A percentile compares a stretch with the other conserved stretches of the same genome.
Evolutionary conservation across 1,284 basidiomycete species (phyloP).

Genomic region (Ganoderma sp.): DNA sequence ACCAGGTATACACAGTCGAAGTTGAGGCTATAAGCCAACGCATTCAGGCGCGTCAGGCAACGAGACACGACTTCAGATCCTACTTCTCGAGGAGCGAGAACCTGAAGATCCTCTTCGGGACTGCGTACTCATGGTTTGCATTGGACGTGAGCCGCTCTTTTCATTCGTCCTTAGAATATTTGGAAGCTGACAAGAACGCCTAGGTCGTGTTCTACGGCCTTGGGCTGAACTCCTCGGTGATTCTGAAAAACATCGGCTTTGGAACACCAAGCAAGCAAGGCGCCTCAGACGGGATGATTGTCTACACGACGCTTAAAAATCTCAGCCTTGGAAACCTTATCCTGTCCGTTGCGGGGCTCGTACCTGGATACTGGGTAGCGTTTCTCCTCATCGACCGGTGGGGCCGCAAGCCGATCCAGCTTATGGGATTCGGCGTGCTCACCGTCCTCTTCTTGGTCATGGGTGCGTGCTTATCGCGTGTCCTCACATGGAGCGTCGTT

Average conservation of each 20-base stretch:
- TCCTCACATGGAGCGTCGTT: neutral
- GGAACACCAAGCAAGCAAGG: constrained; percentile 45
- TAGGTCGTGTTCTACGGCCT: constrained; percentile 88
- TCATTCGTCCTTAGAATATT: neutral
- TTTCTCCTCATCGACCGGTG: constrained; percentile 74
- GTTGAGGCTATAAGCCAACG: constrained; percentile 62
- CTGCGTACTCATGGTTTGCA: constrained; percentile 78
- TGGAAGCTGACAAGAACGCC: constrained; percentile 28
- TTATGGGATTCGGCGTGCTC: constrained; percentile 78
- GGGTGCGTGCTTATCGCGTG: constrained; percentile 45
- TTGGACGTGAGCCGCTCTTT: constrained; percentile 57
- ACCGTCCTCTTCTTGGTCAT: constrained; percentile 68
- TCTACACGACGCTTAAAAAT: constrained; percentile 60
- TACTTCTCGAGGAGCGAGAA: constrained; percentile 73
- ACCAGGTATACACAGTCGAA: constrained; percentile 58
- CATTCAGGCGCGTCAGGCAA: constrained; percentile 68
- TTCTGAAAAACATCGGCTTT: constrained; percentile 63
- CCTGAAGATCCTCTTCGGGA: constrained; percentile 67
- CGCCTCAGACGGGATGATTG: constrained; percentile 44
- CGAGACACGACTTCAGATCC: constrained; percentile 62
- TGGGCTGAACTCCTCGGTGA: constrained; percentile 79
- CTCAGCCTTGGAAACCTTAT: constrained; percentile 71
- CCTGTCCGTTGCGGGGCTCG: constrained; percentile 70
- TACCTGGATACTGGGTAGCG: constrained; percentile 78
- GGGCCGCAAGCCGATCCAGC: constrained; percentile 78